Evolutionary conservation across 2,329 filamentous ascomycete genomes (phyloP), one percentile per base, ranked within the genome.

Genomic region (Hirsutella rhossiliensis): DNA sequence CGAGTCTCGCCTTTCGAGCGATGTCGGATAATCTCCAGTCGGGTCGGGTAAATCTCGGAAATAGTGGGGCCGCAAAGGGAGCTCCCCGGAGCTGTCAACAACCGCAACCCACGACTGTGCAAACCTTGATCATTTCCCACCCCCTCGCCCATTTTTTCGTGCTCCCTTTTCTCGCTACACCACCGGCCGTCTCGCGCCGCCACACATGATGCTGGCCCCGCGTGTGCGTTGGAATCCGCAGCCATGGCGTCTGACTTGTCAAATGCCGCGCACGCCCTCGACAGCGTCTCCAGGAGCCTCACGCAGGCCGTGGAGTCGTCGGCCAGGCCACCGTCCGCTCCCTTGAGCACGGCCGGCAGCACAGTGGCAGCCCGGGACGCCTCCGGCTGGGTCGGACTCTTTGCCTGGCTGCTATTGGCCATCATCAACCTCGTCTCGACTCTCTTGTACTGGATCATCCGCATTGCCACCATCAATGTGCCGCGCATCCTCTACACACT

Each of bases 401-500:
- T 80, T 44, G 76, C 71, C 18, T 68, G 69, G 57, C 54, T 78
- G 50, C 64, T 77, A n/a, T 60, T 80, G 47, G 67, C 66, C 49
- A 56, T 74, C 36, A 62, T 82, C 45, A 76, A 77, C 43, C 56
- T 77, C 36, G 60, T 76, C 37, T 76, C 78, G 17, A 72, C 69
- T 18, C 62, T 80, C 29, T 57, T 82, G 37, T 94, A 92, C 66
- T 94, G 85, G 81, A 64, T 81, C 44, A 78, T 95, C 53, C 87
- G 84, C 48, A 84, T 95, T 56, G 76, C 82, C 17, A 94, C 90
- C 23, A 88, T 97, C 52, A 94, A 87, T 15, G 63, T 96, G 47
- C 92, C 92, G 38, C 87, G 87, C 60, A 79, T 92, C 63, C 76
- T 97, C 17, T 98, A 94, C 61, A 85, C 81, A 6, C 71, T 95